Evolutionary conservation across 192 early-diverging fungal genomes (phyloP).

Genomic region (Haplosporangium gracile): DNA sequence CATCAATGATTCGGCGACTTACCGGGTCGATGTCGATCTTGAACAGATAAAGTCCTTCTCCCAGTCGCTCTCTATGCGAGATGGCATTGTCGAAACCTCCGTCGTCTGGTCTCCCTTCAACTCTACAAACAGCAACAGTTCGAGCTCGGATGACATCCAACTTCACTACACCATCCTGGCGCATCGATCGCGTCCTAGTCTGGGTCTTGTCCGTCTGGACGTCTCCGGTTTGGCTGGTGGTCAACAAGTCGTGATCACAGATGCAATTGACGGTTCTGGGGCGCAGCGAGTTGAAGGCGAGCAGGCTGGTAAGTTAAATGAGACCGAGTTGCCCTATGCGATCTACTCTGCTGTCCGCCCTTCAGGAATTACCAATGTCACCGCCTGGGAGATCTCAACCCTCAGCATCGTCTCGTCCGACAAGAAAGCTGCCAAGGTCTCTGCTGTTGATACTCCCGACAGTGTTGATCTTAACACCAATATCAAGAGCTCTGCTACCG

Average conservation of each 20-base stretch:
- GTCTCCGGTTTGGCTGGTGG: slow-evolving; percentile 33
- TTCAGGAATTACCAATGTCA: slow-evolving; percentile 34
- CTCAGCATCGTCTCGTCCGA: slow-evolving; percentile 10
- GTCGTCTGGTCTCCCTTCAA: slow-evolving; percentile 46
- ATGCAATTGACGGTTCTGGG: slow-evolving; percentile 49
- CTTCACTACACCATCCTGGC: slow-evolving; percentile 46
- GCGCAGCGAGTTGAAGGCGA: slow-evolving; percentile 49
- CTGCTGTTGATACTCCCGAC: slow-evolving; percentile 25
- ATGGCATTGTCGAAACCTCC: slow-evolving; percentile 45
- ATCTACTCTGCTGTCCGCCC: slow-evolving; percentile 50
- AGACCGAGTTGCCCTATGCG: slow-evolving; percentile 25
- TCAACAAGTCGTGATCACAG: slow-evolving; percentile 49
- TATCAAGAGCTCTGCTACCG: slow-evolving; percentile 20
- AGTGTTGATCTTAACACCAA: slow-evolving; percentile 37
- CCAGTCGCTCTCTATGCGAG: slow-evolving; percentile 46
- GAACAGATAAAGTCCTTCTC: slow-evolving; percentile 43
- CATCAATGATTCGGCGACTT: slow-evolving; percentile 24
- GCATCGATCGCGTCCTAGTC: slow-evolving; percentile 48
- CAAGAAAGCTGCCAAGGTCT: background rate
- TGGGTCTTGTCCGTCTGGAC: slow-evolving; percentile 51
- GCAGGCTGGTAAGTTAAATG: slow-evolving; percentile 30
- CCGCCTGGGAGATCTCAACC: slow-evolving; percentile 54
- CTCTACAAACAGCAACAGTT: background rate
- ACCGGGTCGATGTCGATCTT: slow-evolving; percentile 34
- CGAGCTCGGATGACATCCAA: background rate